These are phyloP conservation scores for Sclerotinia nivalis DNA, from an alignment of 2,329 filamentous ascomycete genomes.

Conservation along the genomic window DNA sequence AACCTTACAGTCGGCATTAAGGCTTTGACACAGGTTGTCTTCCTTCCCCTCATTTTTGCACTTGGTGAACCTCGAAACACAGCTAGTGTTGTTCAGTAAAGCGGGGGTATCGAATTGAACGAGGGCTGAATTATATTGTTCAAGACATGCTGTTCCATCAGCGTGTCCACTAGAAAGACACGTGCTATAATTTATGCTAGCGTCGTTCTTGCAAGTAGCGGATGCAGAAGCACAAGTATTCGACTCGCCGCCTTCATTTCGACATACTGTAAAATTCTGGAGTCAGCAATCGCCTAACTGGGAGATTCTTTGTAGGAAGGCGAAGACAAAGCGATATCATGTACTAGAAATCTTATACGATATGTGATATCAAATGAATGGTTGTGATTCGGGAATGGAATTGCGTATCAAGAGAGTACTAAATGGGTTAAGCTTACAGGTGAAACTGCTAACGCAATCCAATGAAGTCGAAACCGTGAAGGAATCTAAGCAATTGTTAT, in stretches of 20 bases:
- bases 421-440: background rate
- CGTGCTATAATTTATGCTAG: slow-evolving; percentile 22
- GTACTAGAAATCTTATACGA: no score
- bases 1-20: slow-evolving; percentile 21
- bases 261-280: background rate
- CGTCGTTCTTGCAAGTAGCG: slow-evolving; percentile 28
- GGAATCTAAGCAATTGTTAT: slow-evolving; percentile 28
- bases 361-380: background rate
- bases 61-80: background rate
- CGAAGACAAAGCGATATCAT: background rate
- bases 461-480: slow-evolving; percentile 24
- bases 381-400: no score
- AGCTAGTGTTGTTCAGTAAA: background rate
- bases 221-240: slow-evolving; percentile 24
- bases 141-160: slow-evolving; percentile 23
- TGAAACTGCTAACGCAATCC: slow-evolving; percentile 26
- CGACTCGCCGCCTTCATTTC: slow-evolving; percentile 20
- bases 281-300: background rate
- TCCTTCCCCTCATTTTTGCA: slow-evolving; percentile 9
- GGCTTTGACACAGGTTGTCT: background rate
- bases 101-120: slow-evolving; percentile 2
- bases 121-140: slow-evolving; percentile 3
- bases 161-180: slow-evolving; percentile 25
- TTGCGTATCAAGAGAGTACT: background rate
- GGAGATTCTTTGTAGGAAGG: background rate